Evolutionary conservation across 2,329 filamentous ascomycete species (phyloP), one percentile per base, ranked within the genome.

Genomic region (Fusarium chlamydosporum): DNA sequence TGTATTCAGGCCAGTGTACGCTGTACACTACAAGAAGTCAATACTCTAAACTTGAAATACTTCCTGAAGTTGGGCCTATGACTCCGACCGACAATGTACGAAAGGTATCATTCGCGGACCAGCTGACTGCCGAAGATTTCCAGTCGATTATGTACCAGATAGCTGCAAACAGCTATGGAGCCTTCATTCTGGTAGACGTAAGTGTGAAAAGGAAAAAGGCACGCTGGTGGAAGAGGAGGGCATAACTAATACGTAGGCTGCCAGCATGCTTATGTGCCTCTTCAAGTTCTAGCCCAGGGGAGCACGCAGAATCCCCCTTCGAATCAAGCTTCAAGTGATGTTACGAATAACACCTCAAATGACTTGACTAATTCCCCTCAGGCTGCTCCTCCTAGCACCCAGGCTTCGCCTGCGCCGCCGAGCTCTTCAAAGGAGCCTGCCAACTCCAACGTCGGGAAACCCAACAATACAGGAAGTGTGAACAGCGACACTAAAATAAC

Each of bases 61-160:
- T 52, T 7, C 46, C 55, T 9, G 48, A 43, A 3, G 42, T 29
- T 6, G 67, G 72, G 3, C 50, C 65, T 23, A 63, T 72, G 16
- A 35, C 59, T 8, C 59, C 71, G 15, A 46, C 34, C 5, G 56
- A 78, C 61, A 60, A 75, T 54, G 75, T 78, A 65, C 73, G 75
- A 64, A 74, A 72, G 20, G 34, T 75, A n/a, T 72, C 75, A 43
- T 70, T 77, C 38, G 74, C 70, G n/a, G 56, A 67, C 41, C 73
- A 70, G 45, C 51, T 64, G 7, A 62, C 76, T 26, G 68, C 68
- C 37, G 69, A 70, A 12, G 72, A 76, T 33, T 72, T 76, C 47
- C 69, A 75, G 43, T 69, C 56, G 6, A 64, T 68, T 10, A 53
- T 74, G 54, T 62, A 70, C 33, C 60, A 65, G 23, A 64, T 67